Conservation (phyloP, 208 protist genomes). For the Crithidia fasciculata region DNA sequence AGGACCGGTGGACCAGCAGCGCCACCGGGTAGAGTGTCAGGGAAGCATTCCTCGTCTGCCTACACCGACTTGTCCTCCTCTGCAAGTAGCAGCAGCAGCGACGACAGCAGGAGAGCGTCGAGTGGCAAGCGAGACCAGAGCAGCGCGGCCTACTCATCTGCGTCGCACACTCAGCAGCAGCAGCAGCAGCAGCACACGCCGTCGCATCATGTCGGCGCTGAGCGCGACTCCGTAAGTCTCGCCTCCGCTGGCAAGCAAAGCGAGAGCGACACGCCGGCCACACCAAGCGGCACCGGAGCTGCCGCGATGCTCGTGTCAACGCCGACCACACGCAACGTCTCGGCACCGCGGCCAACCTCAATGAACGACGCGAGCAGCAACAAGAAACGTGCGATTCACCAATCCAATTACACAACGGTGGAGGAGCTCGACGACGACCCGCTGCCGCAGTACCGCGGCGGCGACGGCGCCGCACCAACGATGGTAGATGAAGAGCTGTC, state of each 20-base stretch:
- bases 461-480: neutral
- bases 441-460: constrained; percentile 13
- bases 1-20: too few species aligned
- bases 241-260: neutral
- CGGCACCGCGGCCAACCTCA: neutral
- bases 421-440: constrained; percentile 19
- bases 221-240: neutral
- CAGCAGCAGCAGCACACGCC: neutral
- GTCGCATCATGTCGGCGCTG: neutral
- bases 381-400: constrained; percentile 15
- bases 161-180: neutral
- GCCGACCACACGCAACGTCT: constrained; percentile 17
- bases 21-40: too few species aligned
- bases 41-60: too few species aligned
- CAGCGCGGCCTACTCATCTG: too few species aligned
- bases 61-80: too few species aligned
- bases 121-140: too few species aligned
- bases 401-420: constrained; percentile 22
- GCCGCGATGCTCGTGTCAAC: constrained; percentile 10
- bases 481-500: constrained; percentile 11
- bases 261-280: constrained; percentile 1
- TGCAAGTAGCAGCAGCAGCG: too few species aligned
- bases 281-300: neutral
- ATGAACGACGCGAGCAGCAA: neutral
- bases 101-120: too few species aligned